Evolutionary conservation across 2,329 filamentous ascomycete species (phyloP).

Genomic region (Rhytidhysteron rufulum): DNA sequence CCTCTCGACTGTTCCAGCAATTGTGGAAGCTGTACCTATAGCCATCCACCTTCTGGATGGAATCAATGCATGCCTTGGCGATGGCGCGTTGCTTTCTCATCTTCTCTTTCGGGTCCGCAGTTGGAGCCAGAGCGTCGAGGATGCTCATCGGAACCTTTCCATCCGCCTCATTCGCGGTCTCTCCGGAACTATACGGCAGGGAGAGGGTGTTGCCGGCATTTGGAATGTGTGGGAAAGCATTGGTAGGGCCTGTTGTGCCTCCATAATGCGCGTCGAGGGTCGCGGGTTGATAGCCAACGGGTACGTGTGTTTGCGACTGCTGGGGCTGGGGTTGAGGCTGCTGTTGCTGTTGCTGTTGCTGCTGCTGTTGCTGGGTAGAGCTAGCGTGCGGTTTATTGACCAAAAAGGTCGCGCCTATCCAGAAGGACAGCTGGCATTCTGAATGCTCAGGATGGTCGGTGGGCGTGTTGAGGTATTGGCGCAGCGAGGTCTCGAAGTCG

Average conservation of each 20-base stretch:
- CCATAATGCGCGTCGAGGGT: slow-evolving; percentile 18
- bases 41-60: slow-evolving; percentile 43
- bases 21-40: slow-evolving; percentile 50
- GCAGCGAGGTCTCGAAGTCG: slow-evolving; percentile 34
- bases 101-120: slow-evolving; percentile 35
- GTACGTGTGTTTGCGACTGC: slow-evolving; percentile 10
- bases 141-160: slow-evolving; percentile 32
- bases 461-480: slow-evolving; percentile 29
- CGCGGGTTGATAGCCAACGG: slow-evolving; percentile 27
- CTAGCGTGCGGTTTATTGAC: slow-evolving; percentile 11
- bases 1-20: slow-evolving; percentile 45
- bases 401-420: slow-evolving; percentile 33
- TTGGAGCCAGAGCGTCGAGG: slow-evolving; percentile 32
- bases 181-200: slow-evolving; percentile 14
- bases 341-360: not conserved
- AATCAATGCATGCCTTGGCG: slow-evolving; percentile 42
- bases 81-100: slow-evolving; percentile 46
- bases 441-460: slow-evolving; percentile 34
- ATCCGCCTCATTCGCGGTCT: no score
- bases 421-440: slow-evolving; percentile 36
- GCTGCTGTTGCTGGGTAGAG: not conserved
- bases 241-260: slow-evolving; percentile 8
- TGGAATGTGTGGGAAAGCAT: slow-evolving; percentile 14
- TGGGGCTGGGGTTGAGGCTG: slow-evolving; percentile 1
- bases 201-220: slow-evolving; percentile 23